These are phyloP conservation scores for Vitis hybrid DNA, from an alignment of 177 flowering plant genomes.

Conservation along the genomic window DNA sequence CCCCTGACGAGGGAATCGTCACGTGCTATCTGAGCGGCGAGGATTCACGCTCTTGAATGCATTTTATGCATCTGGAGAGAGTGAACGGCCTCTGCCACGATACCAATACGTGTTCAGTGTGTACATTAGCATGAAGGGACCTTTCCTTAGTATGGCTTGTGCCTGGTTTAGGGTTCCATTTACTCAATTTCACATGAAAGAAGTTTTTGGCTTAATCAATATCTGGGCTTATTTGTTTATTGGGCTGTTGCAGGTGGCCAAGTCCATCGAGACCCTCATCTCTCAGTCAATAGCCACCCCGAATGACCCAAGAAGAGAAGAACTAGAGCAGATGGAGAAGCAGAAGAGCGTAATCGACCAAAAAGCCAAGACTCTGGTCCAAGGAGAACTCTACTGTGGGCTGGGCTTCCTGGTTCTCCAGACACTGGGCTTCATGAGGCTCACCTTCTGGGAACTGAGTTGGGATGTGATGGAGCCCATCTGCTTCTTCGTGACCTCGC, in stretches of 20 bases:
- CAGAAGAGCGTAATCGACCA: conserved; percentile 51
- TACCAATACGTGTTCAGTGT: no score
- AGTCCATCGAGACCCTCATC: conserved; percentile 48
- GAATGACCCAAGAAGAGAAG: conserved; percentile 59
- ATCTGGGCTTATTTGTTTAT: background rate
- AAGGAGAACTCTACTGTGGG: conserved; percentile 65
- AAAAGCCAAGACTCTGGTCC: conserved; percentile 48
- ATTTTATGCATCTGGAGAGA: no score
- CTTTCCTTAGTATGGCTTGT: no score
- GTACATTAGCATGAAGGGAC: no score
- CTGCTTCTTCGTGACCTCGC: conserved; percentile 75
- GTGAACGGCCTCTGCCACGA: no score
- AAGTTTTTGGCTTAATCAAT: background rate
- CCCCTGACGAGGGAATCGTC: no score
- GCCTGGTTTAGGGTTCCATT: no score
- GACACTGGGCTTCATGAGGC: conserved; percentile 73
- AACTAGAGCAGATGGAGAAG: conserved; percentile 63
- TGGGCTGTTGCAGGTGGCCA: conserved; percentile 50
- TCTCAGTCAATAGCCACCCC: conserved; percentile 30
- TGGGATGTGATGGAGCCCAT: conserved; percentile 99
- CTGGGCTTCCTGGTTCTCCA: conserved; percentile 60
- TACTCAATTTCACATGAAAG: no score
- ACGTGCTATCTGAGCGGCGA: no score
- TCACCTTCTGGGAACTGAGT: conserved; percentile 87
- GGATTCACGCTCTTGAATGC: no score